A percentile compares a stretch with the other conserved stretches of the same genome.
Evolutionary conservation across 352 stramenopile genomes (phyloP).

Genomic region (Globisporangium orthogonon): DNA sequence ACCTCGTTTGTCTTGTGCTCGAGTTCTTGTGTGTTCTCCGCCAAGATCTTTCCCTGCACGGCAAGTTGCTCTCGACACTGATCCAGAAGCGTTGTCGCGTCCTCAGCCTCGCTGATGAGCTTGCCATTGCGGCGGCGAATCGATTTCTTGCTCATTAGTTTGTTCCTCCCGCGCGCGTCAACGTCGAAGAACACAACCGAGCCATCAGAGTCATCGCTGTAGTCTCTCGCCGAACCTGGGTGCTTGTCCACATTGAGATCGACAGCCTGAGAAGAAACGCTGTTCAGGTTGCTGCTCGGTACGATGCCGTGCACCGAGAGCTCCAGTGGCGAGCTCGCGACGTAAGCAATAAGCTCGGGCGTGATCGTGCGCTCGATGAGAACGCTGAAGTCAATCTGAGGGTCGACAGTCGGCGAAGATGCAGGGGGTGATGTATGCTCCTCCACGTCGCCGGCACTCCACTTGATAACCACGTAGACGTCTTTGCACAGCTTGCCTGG

Average conservation of each 20-base stretch:
- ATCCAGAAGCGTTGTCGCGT: conserved; percentile 19
- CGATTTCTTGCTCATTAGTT: conserved; percentile 34
- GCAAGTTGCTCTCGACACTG: conserved; percentile 45
- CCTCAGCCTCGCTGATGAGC: conserved; percentile 22
- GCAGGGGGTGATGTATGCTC: conserved; percentile 45
- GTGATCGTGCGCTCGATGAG: conserved; percentile 53
- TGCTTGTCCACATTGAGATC: conserved; percentile 19
- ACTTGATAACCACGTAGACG: conserved; percentile 51
- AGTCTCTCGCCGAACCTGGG: conserved; percentile 6
- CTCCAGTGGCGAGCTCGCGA: conserved; percentile 45
- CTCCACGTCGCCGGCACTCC: conserved; percentile 16
- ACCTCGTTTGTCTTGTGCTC: conserved; percentile 47
- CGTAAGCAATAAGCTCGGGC: conserved; percentile 31
- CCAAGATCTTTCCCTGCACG: conserved; percentile 42
- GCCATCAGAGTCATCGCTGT: conserved; percentile 18
- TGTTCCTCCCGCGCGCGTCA: conserved; percentile 28
- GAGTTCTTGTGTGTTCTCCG: conserved; percentile 60
- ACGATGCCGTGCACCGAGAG: conserved; percentile 64
- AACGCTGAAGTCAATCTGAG: conserved; percentile 47
- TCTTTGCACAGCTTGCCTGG: conserved; percentile 73
- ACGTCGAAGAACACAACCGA: conserved; percentile 54
- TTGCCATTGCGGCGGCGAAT: conserved; percentile 32
- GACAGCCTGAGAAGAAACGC: conserved; percentile 47
- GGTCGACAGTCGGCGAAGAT: conserved; percentile 45
- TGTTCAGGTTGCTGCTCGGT: conserved; percentile 70